Evolutionary conservation across 2,329 filamentous ascomycete species (phyloP).

Genomic region (Aspergillus sp.): DNA sequence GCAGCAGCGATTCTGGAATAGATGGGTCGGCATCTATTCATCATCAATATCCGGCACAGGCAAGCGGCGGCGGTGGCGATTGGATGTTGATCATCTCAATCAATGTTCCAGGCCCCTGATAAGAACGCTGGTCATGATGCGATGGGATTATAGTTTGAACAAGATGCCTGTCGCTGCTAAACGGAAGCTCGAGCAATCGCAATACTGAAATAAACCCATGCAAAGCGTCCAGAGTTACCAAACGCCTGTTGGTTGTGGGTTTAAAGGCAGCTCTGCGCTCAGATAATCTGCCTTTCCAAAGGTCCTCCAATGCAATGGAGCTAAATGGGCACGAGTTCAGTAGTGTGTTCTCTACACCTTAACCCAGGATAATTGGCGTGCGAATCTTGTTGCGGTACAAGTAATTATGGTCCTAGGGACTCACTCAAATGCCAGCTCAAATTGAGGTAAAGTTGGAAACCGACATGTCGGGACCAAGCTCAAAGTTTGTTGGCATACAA

Average conservation of each 20-base stretch:
- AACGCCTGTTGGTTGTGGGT: background rate
- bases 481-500: background rate
- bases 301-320: conserved; percentile 4
- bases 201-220: background rate
- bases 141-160: background rate
- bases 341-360: background rate
- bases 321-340: background rate
- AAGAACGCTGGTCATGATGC: background rate
- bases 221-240: background rate
- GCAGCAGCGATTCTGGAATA: background rate
- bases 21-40: background rate
- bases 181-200: background rate
- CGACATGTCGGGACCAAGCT: background rate
- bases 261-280: background rate
- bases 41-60: background rate
- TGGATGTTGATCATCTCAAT: background rate
- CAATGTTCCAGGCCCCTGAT: background rate
- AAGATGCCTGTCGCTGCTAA: background rate
- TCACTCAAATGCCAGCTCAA: background rate
- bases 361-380: background rate
- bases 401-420: background rate
- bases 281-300: background rate
- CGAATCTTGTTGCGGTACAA: background rate
- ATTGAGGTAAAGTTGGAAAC: background rate
- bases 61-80: background rate